These are phyloP conservation scores for Pelargonium australe DNA, from an alignment of 441 rosid genomes.

Conservation along the genomic window DNA sequence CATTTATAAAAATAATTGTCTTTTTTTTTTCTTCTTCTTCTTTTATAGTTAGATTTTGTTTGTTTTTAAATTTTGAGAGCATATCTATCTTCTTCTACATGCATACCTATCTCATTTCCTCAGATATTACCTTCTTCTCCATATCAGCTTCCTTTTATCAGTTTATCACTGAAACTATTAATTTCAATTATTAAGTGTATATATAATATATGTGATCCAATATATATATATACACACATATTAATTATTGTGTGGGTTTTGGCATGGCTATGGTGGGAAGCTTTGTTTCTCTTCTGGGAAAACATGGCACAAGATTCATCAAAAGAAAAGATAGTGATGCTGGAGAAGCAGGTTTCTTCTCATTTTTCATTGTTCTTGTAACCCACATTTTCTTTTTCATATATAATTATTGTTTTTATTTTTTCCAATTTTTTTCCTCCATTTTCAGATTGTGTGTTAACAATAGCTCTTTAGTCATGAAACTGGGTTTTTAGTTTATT, in stretches of 20 bases:
- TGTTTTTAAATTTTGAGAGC: neutral
- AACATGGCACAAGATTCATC: conserved; percentile 17
- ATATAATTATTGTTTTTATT: neutral
- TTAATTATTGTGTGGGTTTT: neutral
- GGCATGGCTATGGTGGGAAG: conserved; percentile 5
- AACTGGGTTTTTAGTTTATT: neutral
- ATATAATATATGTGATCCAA: neutral
- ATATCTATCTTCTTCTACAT: neutral
- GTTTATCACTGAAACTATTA: neutral
- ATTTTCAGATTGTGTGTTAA: neutral
- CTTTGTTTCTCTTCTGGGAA: conserved; percentile 18
- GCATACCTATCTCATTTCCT: neutral
- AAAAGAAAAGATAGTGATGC: conserved; percentile 29
- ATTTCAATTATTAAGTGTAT: too few species aligned
- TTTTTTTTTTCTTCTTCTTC: too few species aligned
- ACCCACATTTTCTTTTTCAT: neutral
- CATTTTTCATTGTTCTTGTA: neutral
- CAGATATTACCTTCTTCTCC: neutral
- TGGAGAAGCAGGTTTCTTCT: conserved; percentile 23
- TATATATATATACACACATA: too few species aligned
- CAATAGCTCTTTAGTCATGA: neutral
- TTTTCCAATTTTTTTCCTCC: neutral
- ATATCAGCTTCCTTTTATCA: neutral
- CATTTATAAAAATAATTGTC: neutral
- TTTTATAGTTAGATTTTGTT: too few species aligned